Percentiles rank a stretch among this genome's conserved stretches.
Evolutionary conservation across 169 alveolate species (phyloP).

Genomic region (Cryptosporidium muris): DNA sequence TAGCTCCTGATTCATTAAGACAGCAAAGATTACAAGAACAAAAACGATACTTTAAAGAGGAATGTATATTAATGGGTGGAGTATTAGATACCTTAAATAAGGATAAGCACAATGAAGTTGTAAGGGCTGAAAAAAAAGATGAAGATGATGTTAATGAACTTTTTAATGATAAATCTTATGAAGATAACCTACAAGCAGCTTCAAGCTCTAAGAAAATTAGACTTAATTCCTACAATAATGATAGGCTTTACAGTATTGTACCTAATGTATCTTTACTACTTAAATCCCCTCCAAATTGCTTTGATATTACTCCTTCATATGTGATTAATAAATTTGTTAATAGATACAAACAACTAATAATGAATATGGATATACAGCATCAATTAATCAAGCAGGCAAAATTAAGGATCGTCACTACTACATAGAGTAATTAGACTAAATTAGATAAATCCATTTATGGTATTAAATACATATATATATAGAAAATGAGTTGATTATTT

Average conservation of each 20-base stretch:
- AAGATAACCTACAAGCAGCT: neutral
- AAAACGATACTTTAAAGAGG: slow-evolving; percentile 43
- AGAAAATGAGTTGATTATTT: neutral
- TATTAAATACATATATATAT: too few species aligned
- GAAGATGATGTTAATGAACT: slow-evolving; percentile 26
- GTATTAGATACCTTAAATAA: slow-evolving; percentile 6
- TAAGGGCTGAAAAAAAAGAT: neutral
- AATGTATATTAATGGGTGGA: slow-evolving; percentile 32
- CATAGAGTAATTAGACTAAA: slow-evolving; percentile 1
- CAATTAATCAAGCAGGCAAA: slow-evolving; percentile 57
- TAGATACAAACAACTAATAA: slow-evolving; percentile 31
- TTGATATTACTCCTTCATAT: slow-evolving; percentile 35
- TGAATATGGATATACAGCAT: slow-evolving; percentile 11
- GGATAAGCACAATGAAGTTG: neutral
- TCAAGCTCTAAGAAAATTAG: neutral
- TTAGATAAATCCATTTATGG: neutral
- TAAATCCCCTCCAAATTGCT: slow-evolving; percentile 18
- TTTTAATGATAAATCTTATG: neutral
- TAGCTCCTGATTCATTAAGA: slow-evolving; percentile 62
- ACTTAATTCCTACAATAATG: neutral
- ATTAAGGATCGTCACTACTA: slow-evolving; percentile 47
- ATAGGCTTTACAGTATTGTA: neutral
- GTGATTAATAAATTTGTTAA: slow-evolving; percentile 30
- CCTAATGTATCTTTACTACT: slow-evolving; percentile 22
- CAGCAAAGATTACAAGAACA: slow-evolving; percentile 56